These are phyloP conservation scores for Solanum ossicruentum DNA, from an alignment of 257 asterid genomes.

Conservation along the genomic window DNA sequence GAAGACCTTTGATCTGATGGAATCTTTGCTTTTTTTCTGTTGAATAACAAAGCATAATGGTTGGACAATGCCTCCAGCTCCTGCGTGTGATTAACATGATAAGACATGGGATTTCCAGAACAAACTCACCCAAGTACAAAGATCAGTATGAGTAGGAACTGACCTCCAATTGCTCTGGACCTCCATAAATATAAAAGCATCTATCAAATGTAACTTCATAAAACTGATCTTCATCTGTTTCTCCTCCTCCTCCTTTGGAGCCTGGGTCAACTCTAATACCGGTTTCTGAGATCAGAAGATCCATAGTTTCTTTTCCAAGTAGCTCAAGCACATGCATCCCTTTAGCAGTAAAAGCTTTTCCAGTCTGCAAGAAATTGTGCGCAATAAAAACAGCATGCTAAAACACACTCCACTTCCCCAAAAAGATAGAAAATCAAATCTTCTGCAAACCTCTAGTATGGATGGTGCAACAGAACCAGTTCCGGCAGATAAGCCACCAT, in stretches of 20 bases:
- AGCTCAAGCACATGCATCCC: conserved; percentile 91
- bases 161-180: conserved; percentile 99
- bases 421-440: background rate
- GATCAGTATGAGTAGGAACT: background rate
- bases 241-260: conserved; percentile 30
- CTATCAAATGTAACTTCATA: conserved; percentile 74
- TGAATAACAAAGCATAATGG: conserved; percentile 73
- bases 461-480: conserved; percentile 69
- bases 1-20: conserved; percentile 60
- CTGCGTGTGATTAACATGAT: conserved; percentile 21
- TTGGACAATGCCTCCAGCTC: conserved; percentile 93
- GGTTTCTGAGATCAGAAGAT: conserved; percentile 78
- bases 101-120: background rate
- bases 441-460: conserved; percentile 53
- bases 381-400: conserved; percentile 1
- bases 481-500: conserved; percentile 44
- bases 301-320: conserved; percentile 94
- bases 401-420: background rate
- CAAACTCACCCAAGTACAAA: background rate
- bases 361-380: conserved; percentile 39
- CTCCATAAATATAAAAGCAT: conserved; percentile 97
- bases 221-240: conserved; percentile 55
- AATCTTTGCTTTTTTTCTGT: conserved; percentile 78
- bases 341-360: conserved; percentile 78
- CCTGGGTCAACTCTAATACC: conserved; percentile 54